Conservation (phyloP, 257 asterid species). For the Solanum corneliomulleri region DNA sequence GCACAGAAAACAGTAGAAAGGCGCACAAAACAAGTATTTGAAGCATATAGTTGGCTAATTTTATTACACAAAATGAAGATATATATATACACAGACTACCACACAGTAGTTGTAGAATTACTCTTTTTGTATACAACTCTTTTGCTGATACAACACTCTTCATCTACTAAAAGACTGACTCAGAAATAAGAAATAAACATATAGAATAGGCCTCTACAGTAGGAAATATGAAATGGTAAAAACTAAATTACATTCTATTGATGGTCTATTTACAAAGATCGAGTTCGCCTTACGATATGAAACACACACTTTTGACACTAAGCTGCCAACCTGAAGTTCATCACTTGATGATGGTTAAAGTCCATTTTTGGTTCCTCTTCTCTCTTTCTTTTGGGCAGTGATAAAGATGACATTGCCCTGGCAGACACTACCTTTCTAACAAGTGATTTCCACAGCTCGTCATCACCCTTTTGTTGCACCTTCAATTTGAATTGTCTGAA, state of each 20-base stretch:
- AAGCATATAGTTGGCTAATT: not conserved
- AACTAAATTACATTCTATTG: not conserved
- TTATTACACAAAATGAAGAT: not conserved
- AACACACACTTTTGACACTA: not conserved
- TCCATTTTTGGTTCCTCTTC: constrained; percentile 27
- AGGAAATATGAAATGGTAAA: not conserved
- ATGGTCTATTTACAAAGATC: not conserved
- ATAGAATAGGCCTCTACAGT: not conserved
- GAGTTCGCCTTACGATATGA: not conserved
- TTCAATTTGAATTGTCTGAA: constrained; percentile 66
- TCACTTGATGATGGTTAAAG: constrained; percentile 11
- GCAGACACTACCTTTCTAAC: constrained; percentile 64
- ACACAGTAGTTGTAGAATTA: not conserved
- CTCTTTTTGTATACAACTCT: not conserved
- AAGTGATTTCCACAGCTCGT: constrained; percentile 51
- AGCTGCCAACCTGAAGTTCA: constrained; percentile 22
- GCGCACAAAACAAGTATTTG: not conserved
- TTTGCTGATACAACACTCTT: not conserved
- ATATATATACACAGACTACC: not conserved
- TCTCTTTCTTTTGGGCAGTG: constrained; percentile 52
- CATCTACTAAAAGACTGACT: not conserved
- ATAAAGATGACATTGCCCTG: constrained; percentile 44
- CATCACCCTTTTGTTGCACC: constrained; percentile 31
- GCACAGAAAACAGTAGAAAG: not conserved
- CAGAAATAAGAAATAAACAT: not conserved